A percentile compares a stretch with the other conserved stretches of the same genome.
Evolutionary conservation across 139 green algal genomes (phyloP).

Genomic region (Tetradesmus lagerheimii): DNA sequence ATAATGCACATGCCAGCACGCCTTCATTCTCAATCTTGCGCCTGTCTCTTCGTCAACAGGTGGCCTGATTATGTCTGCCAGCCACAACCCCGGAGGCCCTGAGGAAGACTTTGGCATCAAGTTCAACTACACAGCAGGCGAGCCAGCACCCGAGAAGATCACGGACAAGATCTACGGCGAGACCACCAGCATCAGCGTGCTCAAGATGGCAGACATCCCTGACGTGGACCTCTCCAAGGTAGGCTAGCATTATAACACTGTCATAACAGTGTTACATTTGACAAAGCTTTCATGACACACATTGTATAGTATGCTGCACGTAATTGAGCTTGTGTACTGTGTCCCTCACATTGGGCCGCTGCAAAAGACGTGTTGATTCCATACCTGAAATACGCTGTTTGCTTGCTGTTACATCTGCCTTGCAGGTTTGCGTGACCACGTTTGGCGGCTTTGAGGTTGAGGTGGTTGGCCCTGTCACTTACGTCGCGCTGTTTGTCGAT

Average conservation of each 20-base stretch:
- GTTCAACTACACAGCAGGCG: slow-evolving; percentile 96
- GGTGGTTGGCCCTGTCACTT: background rate
- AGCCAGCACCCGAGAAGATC: slow-evolving; percentile 98
- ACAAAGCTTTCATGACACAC: too few relatives aligned
- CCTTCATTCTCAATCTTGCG: too few relatives aligned
- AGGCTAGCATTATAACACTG: slow-evolving; percentile 16
- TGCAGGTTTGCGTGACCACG: background rate
- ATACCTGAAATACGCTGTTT: too few relatives aligned
- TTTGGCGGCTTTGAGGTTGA: background rate
- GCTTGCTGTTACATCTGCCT: too few relatives aligned
- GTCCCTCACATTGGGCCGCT: too few relatives aligned
- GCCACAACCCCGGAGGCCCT: slow-evolving; percentile 97
- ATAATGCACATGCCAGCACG: too few relatives aligned
- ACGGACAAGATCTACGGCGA: slow-evolving; percentile 97
- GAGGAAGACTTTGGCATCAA: slow-evolving; percentile 99
- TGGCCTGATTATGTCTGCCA: slow-evolving; percentile 98
- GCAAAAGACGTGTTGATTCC: too few relatives aligned
- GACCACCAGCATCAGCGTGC: slow-evolving; percentile 86
- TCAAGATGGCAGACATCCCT: slow-evolving; percentile 93
- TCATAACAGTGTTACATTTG: too few relatives aligned
- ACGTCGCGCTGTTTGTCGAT: too few relatives aligned
- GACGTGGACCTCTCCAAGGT: slow-evolving; percentile 94
- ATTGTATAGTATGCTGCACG: too few relatives aligned
- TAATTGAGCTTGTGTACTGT: too few relatives aligned
- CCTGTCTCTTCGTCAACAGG: slow-evolving; percentile 59